A percentile compares a stretch with the other conserved stretches of the same genome.
phyloP scores from a whole-genome alignment of 1,284 basidiomycete species.

The Stereum hirsutum region DNA sequence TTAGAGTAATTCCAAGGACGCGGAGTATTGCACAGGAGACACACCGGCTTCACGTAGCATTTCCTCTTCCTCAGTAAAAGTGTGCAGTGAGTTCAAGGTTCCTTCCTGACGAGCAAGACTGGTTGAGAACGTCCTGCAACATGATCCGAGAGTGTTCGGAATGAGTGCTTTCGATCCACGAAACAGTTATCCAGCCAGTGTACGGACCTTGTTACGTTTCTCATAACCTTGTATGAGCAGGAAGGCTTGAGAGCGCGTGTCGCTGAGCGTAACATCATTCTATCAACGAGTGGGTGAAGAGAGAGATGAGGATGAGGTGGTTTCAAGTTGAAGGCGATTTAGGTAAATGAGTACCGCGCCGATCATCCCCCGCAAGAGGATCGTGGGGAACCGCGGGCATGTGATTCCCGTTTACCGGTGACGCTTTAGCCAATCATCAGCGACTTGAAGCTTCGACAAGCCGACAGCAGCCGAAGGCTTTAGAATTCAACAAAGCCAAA shows the following conservation, averaged over 20 bases:
- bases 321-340: too few relatives aligned
- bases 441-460: too few relatives aligned
- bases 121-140: slow-evolving; percentile 31
- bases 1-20: neutral
- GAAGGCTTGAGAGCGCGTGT: neutral
- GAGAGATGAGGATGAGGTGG: neutral
- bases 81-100: slow-evolving; percentile 54
- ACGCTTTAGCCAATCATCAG: too few relatives aligned
- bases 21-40: slow-evolving; percentile 12
- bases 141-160: neutral
- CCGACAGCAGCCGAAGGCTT: too few relatives aligned
- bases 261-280: slow-evolving; percentile 4
- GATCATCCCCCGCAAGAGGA: too few relatives aligned
- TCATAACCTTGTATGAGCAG: neutral
- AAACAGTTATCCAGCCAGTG: neutral
- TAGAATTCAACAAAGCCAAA: too few relatives aligned
- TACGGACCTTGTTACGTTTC: neutral
- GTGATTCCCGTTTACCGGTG: too few relatives aligned
- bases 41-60: slow-evolving; percentile 85
- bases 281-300: neutral
- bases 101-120: slow-evolving; percentile 16
- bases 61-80: slow-evolving; percentile 85
- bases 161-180: neutral
- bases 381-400: too few relatives aligned
- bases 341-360: too few relatives aligned